Conservation (phyloP, 2,329 filamentous ascomycete species). For the Fusarium sp. region DNA sequence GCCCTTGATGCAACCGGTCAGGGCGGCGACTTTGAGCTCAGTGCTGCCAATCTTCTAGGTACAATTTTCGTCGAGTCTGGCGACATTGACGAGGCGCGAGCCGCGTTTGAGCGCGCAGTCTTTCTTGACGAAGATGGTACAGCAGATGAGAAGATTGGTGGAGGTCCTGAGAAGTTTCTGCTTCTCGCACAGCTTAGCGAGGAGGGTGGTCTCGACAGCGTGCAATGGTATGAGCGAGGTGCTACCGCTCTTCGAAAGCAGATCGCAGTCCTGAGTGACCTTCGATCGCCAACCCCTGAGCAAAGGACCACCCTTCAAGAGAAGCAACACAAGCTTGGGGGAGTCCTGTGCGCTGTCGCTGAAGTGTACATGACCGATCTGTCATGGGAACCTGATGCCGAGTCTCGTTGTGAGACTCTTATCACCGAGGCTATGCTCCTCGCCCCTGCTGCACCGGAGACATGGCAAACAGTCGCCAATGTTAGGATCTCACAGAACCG, state of each 20-base stretch:
- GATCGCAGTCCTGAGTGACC: slow-evolving; percentile 72
- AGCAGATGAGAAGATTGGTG: slow-evolving; percentile 76
- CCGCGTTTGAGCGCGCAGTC: slow-evolving; percentile 79
- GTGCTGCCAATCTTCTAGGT: slow-evolving; percentile 80
- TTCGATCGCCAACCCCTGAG: slow-evolving; percentile 52
- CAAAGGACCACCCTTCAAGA: slow-evolving; percentile 65
- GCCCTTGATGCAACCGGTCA: slow-evolving; percentile 59
- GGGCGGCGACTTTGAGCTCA: slow-evolving; percentile 65
- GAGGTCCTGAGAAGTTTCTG: slow-evolving; percentile 92
- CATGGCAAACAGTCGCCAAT: slow-evolving; percentile 95
- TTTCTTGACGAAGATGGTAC: slow-evolving; percentile 80
- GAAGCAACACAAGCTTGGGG: slow-evolving; percentile 84
- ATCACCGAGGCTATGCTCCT: slow-evolving; percentile 91
- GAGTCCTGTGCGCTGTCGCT: slow-evolving; percentile 91
- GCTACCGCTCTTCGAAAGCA: slow-evolving; percentile 77
- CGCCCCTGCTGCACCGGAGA: slow-evolving; percentile 83
- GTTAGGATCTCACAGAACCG: slow-evolving; percentile 90
- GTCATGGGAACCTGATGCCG: slow-evolving; percentile 91
- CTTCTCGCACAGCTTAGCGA: slow-evolving; percentile 92
- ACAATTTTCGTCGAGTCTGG: slow-evolving; percentile 87
- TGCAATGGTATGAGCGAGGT: slow-evolving; percentile 76
- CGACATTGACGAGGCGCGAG: slow-evolving; percentile 79
- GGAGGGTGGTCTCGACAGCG: slow-evolving; percentile 73
- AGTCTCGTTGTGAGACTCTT: slow-evolving; percentile 85
- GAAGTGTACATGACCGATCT: slow-evolving; percentile 99